Evolutionary conservation across 768 basidiomycete genomes (phyloP).

Genomic region (Tulasnella sp.): DNA sequence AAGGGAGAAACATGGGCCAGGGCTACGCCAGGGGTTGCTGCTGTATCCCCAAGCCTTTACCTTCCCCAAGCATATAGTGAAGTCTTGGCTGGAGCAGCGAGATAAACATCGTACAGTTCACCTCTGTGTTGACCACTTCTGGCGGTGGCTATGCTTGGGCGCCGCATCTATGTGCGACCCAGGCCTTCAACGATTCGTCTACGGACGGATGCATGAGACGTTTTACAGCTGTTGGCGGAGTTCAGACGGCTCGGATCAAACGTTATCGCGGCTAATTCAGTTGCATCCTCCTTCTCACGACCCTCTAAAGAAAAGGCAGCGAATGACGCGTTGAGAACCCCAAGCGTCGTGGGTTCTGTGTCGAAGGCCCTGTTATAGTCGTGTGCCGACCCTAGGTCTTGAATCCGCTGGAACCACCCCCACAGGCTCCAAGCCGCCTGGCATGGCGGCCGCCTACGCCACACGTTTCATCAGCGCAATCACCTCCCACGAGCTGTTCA

Average conservation of each 20-base stretch:
- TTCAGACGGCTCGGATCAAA: conserved; percentile 90
- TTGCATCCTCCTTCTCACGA: conserved; percentile 81
- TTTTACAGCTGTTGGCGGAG: conserved; percentile 95
- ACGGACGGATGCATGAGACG: conserved; percentile 94
- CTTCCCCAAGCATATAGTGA: conserved; percentile 78
- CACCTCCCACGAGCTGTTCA: conserved; percentile 89
- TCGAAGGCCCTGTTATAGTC: no score
- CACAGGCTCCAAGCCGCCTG: conserved; percentile 90
- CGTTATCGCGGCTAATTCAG: conserved; percentile 92
- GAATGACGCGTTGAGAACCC: no score
- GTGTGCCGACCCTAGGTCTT: no score
- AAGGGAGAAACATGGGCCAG: conserved; percentile 57
- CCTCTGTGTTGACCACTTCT: conserved; percentile 71
- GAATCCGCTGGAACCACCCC: no score
- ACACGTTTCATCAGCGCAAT: conserved; percentile 91
- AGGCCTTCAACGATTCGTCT: conserved; percentile 82
- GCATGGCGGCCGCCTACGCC: conserved; percentile 89
- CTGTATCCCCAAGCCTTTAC: conserved; percentile 81
- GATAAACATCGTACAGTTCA: conserved; percentile 56
- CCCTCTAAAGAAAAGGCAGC: no score
- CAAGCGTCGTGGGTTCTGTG: no score
- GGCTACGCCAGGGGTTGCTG: conserved; percentile 78
- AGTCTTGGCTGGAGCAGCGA: conserved; percentile 75
- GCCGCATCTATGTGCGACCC: conserved; percentile 84
- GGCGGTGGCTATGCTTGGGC: conserved; percentile 89